phyloP scores from a whole-genome alignment of 176 grass and related monocot species.

The Microstegium vimineum region DNA sequence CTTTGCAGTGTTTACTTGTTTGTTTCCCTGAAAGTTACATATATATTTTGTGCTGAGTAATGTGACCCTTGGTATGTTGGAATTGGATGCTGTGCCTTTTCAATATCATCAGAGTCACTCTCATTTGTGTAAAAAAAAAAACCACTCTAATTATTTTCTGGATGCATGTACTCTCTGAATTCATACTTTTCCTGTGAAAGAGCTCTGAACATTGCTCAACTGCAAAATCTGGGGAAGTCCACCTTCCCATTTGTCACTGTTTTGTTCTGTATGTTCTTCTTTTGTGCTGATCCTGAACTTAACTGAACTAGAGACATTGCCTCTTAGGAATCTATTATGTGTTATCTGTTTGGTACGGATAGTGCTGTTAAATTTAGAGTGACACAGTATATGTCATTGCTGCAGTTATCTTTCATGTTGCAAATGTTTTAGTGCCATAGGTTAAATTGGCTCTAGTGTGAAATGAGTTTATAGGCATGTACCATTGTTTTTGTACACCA shows the following conservation, averaged over 20 bases:
- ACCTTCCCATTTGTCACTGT: neutral
- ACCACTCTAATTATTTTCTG: neutral
- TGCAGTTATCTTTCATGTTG: neutral
- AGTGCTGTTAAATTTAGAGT: constrained; percentile 1
- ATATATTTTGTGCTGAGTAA: neutral
- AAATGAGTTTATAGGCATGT: constrained; percentile 3
- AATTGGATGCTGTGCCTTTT: neutral
- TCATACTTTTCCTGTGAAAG: neutral
- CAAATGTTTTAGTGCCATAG: neutral
- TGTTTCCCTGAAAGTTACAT: neutral
- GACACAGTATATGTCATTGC: neutral
- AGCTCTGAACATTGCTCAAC: neutral
- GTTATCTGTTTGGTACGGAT: neutral
- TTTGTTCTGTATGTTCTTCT: constrained; percentile 6
- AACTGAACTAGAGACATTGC: neutral
- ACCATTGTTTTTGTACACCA: neutral
- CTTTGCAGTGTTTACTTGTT: neutral
- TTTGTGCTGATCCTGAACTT: constrained; percentile 7
- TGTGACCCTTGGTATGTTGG: neutral
- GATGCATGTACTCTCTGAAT: neutral
- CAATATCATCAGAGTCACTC: too few relatives aligned
- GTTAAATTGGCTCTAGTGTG: neutral
- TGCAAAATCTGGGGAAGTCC: neutral
- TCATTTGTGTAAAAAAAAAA: too few relatives aligned
- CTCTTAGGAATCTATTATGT: neutral